Evolutionary conservation across 2,329 filamentous ascomycete genomes (phyloP), one percentile per base, ranked within the genome.

Genomic region (Diaporthe amygdali): DNA sequence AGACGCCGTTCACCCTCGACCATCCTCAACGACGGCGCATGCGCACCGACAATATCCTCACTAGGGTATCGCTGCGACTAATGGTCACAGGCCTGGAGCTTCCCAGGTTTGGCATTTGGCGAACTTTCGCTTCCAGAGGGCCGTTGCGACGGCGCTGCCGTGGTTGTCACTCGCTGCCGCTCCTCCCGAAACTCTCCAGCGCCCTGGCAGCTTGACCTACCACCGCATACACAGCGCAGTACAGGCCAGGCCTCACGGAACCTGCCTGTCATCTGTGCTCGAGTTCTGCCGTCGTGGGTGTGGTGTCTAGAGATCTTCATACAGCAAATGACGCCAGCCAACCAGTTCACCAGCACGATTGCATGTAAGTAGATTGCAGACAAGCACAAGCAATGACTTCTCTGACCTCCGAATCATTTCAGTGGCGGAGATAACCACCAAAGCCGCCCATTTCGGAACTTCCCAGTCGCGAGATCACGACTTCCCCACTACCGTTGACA

Each of bases 101-200:
- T 59, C 66, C 22, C 52, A n/a, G 30, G n/a, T 68, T 49, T 68
- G 66, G 52, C 52, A 49, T 39, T 39, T 41, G 27, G 41, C 30
- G 27, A 63, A 15, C 41, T 22, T 44, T 63, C 59, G 59, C 59
- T 63, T 63, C 59, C 59, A 63, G 27, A 47, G 59, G 55, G 59
- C 59, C 59, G 59, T 63, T 63, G 59, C 41, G 59, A 49, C 59
- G 59, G 41, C 59, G 59, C 59, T 25, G 59, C 59, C 41, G 59
- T 63, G 41, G 41, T 63, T 63, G 59, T 63, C 59, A 68, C 66
- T 56, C 52, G 66, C 51, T 55, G 49, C 63, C 49, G 66, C 30
- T 68, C n/a, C 32, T 46, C 41, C 66, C 66, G 20, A 59, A 44
- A 49, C 30, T 59, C 52, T 68, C 66, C 52, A 59, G 52, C 39